These are phyloP conservation scores for Gossypium longicalyx DNA, from an alignment of 345 rosid genomes.

Conservation along the genomic window DNA sequence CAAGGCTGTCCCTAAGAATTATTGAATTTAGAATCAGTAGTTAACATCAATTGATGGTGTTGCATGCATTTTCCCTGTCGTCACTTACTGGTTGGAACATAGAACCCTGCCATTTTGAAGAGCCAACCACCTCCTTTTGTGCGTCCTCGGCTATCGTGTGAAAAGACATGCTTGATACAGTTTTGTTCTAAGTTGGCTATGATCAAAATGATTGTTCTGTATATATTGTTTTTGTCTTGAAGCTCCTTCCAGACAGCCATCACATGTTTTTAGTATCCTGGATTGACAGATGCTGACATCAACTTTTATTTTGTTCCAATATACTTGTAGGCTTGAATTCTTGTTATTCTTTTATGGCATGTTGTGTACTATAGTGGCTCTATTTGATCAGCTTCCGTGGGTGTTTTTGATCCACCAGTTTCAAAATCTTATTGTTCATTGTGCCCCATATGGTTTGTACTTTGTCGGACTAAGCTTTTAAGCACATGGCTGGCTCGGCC, in stretches of 20 bases:
- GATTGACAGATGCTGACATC: background rate
- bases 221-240: background rate
- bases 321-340: background rate
- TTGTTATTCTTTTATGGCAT: background rate
- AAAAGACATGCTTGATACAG: background rate
- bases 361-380: background rate
- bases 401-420: background rate
- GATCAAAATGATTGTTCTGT: background rate
- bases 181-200: background rate
- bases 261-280: background rate
- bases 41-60: background rate
- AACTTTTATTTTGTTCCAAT: background rate
- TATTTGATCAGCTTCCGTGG: background rate
- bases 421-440: background rate
- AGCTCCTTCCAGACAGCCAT: background rate
- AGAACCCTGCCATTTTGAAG: conserved; percentile 1
- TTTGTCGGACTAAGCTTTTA: background rate
- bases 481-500: conserved; percentile 11
- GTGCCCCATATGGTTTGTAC: background rate
- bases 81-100: background rate
- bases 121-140: background rate
- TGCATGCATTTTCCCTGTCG: background rate
- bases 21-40: background rate
- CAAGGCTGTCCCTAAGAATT: background rate
- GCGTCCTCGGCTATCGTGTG: too few species aligned